Conservation (phyloP, 352 stramenopile genomes). For the Pythium folliculosum region DNA sequence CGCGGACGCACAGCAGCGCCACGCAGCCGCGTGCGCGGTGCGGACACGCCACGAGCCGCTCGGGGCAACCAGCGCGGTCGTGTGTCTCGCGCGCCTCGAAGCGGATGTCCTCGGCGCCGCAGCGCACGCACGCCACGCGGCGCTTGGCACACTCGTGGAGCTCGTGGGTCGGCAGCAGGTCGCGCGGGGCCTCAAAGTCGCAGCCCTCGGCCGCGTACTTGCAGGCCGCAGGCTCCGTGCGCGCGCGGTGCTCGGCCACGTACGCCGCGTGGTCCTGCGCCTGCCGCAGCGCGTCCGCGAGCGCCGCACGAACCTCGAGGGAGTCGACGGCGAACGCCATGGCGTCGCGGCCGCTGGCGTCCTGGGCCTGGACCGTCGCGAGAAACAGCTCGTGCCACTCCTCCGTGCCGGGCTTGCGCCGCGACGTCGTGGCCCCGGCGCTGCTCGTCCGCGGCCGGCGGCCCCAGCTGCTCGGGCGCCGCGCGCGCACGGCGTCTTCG, state of each 20-base stretch:
- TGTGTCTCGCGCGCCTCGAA: constrained; percentile 43
- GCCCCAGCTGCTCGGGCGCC: constrained; percentile 20
- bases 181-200: constrained; percentile 46
- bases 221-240: constrained; percentile 46
- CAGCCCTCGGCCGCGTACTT: constrained; percentile 39
- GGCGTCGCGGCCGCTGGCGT: constrained; percentile 32
- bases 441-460: neutral
- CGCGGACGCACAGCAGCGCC: constrained; percentile 36
- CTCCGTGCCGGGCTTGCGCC: constrained; percentile 14
- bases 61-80: constrained; percentile 34
- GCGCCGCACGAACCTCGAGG: constrained; percentile 32
- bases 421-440: constrained; percentile 1
- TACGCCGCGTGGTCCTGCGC: constrained; percentile 56
- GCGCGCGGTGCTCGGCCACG: constrained; percentile 47
- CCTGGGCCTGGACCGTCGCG: constrained; percentile 35
- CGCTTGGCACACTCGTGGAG: constrained; percentile 57
- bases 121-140: constrained; percentile 55
- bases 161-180: constrained; percentile 63
- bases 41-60: constrained; percentile 44
- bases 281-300: constrained; percentile 40
- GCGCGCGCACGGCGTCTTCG: constrained; percentile 15
- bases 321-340: neutral
- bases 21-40: constrained; percentile 62
- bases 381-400: constrained; percentile 71
- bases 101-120: constrained; percentile 29